Percentiles rank a stretch among this genome's conserved stretches.
Evolutionary conservation across 1,284 basidiomycete species (phyloP).

Genomic region (Trichosporon coremiiforme): DNA sequence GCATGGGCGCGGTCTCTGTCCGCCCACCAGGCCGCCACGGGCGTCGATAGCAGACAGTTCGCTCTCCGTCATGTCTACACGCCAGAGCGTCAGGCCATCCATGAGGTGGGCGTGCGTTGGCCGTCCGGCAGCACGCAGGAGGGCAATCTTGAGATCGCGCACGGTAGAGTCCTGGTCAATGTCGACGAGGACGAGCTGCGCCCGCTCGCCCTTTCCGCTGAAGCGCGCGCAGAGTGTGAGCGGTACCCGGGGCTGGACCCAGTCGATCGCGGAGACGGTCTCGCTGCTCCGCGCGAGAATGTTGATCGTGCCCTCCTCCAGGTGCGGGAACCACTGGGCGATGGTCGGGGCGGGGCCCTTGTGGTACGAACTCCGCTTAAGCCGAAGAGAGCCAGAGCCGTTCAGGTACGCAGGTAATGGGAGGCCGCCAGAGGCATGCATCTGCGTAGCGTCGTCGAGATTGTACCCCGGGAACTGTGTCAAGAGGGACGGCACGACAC

Average conservation of each 20-base stretch:
- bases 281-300: constrained; percentile 42
- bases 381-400: constrained; percentile 24
- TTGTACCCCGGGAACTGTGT: constrained; percentile 49
- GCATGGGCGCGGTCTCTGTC: constrained; percentile 51
- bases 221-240: constrained; percentile 26
- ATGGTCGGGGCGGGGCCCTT: constrained; percentile 22
- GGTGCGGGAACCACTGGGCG: constrained; percentile 33
- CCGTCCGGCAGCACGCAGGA: constrained; percentile 42
- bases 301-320: constrained; percentile 26
- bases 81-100: constrained; percentile 45
- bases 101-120: constrained; percentile 25
- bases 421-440: constrained; percentile 29
- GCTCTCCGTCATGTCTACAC: constrained; percentile 49
- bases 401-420: constrained; percentile 10
- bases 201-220: constrained; percentile 22
- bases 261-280: constrained; percentile 11
- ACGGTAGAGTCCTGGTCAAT: constrained; percentile 40
- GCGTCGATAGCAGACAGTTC: constrained; percentile 51
- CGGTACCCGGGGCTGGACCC: constrained; percentile 14
- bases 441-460: constrained; percentile 49
- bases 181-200: constrained; percentile 41
- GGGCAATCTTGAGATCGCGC: constrained; percentile 44
- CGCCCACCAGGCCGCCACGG: constrained; percentile 43
- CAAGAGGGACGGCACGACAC: constrained; percentile 41
- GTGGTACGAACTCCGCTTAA: constrained; percentile 4